phyloP scores from a whole-genome alignment of 768 basidiomycete species.

The Lentinula raphanica region DNA sequence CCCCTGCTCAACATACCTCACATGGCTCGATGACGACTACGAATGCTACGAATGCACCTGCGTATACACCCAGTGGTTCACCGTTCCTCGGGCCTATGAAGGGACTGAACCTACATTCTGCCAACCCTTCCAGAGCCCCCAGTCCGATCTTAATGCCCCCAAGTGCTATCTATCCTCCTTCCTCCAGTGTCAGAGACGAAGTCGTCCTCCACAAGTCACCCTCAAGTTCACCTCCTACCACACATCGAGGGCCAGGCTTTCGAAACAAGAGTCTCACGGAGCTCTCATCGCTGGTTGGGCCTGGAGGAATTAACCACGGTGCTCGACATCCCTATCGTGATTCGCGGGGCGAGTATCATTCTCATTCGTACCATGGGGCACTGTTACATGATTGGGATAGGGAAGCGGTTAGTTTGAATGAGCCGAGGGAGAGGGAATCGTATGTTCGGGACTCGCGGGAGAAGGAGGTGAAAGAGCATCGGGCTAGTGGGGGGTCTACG shows the following conservation, averaged over 20 bases:
- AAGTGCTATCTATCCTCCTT: neutral
- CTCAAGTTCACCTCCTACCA: slow-evolving; percentile 23
- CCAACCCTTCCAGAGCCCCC: slow-evolving; percentile 65
- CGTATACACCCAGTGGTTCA: slow-evolving; percentile 67
- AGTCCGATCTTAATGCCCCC: slow-evolving; percentile 43
- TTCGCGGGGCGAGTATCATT: neutral
- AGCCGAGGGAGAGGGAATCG: neutral
- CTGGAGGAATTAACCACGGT: neutral
- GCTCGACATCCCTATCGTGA: slow-evolving; percentile 7
- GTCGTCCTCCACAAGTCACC: slow-evolving; percentile 29
- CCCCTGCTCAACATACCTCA: slow-evolving; percentile 13
- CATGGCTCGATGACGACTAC: slow-evolving; percentile 11
- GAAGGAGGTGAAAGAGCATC: neutral
- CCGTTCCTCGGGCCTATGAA: slow-evolving; percentile 78
- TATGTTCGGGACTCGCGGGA: neutral
- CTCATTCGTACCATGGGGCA: slow-evolving; percentile 2
- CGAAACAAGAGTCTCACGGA: neutral
- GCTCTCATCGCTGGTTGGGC: neutral
- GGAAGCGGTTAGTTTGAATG: neutral
- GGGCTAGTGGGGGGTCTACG: slow-evolving; percentile 17
- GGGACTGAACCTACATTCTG: slow-evolving; percentile 69
- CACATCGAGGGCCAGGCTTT: neutral
- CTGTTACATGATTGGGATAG: neutral
- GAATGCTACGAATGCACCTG: slow-evolving; percentile 19
- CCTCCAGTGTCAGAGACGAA: neutral